Evolutionary conservation across 2,329 filamentous ascomycete genomes (phyloP).

Genomic region (Ceratocystis smalleyi): DNA sequence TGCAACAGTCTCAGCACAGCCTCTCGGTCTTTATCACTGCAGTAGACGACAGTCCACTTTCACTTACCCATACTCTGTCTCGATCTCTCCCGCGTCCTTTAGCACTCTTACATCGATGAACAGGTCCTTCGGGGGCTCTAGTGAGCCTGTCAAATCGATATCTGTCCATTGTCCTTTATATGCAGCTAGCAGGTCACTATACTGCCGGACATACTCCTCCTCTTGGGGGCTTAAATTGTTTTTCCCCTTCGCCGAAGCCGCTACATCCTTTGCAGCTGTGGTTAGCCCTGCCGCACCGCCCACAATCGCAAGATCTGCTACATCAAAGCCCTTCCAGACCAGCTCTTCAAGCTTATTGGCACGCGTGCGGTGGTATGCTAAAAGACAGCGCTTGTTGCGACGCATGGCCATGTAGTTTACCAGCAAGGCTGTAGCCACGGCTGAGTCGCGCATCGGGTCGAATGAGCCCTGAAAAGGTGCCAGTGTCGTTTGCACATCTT

Average conservation of each 20-base stretch:
- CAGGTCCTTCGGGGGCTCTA: conserved; percentile 86
- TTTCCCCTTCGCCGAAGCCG: not conserved
- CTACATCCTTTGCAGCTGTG: conserved; percentile 17
- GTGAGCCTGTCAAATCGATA: conserved; percentile 81
- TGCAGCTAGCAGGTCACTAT: conserved; percentile 79
- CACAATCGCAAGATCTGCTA: conserved; percentile 54
- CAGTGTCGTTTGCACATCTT: conserved; percentile 63
- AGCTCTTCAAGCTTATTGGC: conserved; percentile 86
- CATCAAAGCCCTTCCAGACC: conserved; percentile 78
- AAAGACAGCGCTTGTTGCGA: conserved; percentile 83
- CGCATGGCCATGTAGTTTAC: conserved; percentile 93
- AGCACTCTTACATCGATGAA: conserved; percentile 95
- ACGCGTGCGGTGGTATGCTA: conserved; percentile 83
- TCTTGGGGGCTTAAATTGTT: conserved; percentile 88
- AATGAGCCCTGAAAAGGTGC: conserved; percentile 74
- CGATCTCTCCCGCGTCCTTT: conserved; percentile 94
- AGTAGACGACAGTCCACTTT: not conserved
- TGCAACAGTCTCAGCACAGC: not conserved
- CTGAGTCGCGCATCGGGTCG: conserved; percentile 67
- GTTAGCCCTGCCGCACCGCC: conserved; percentile 18
- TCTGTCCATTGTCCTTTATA: conserved; percentile 99
- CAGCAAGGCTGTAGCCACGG: conserved; percentile 71
- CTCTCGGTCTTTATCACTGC: too few species aligned
- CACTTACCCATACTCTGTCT: conserved; percentile 91
- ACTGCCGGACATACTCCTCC: conserved; percentile 87